These are phyloP conservation scores for Aspergillus sp. DNA, from an alignment of 2,329 filamentous ascomycete genomes.

Conservation along the genomic window DNA sequence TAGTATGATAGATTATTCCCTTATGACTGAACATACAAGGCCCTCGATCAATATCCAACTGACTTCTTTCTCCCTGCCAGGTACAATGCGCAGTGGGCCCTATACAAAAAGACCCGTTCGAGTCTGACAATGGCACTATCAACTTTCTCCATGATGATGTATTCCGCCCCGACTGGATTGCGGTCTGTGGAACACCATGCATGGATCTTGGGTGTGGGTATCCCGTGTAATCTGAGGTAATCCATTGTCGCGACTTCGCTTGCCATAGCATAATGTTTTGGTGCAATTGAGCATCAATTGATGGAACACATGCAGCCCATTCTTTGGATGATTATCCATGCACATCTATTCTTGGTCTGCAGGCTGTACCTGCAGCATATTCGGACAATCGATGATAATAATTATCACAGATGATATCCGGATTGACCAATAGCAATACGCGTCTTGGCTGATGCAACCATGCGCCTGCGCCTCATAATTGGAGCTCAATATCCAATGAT, in stretches of 20 bases:
- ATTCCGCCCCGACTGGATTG: slow-evolving; percentile 3
- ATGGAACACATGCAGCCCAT: too few species aligned
- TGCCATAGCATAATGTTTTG: slow-evolving; percentile 15
- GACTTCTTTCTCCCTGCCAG: slow-evolving; percentile 16
- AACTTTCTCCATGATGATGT: slow-evolving; percentile 12
- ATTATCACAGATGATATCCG: too few species aligned
- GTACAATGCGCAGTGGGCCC: slow-evolving; percentile 30
- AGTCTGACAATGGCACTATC: background rate
- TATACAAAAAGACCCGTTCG: slow-evolving; percentile 23
- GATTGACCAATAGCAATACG: too few species aligned
- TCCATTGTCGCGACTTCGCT: slow-evolving; percentile 19
- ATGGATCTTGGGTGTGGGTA: slow-evolving; percentile 1
- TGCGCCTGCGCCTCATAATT: too few species aligned
- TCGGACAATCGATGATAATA: too few species aligned
- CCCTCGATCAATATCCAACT: slow-evolving; percentile 4
- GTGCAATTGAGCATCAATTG: slow-evolving; percentile 1
- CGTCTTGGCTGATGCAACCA: too few species aligned
- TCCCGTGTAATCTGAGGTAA: slow-evolving; percentile 5
- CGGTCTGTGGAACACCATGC: slow-evolving; percentile 1
- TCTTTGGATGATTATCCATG: too few species aligned
- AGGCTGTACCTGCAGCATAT: too few species aligned
- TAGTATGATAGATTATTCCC: background rate
- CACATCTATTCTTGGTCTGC: too few species aligned
- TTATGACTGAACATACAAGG: slow-evolving; percentile 2
- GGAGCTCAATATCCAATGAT: too few species aligned